Percentiles rank a stretch among this genome's conserved stretches.
These are phyloP conservation scores for Tilletia caries DNA, from an alignment of 1,284 basidiomycete species.

Conservation along the genomic window DNA sequence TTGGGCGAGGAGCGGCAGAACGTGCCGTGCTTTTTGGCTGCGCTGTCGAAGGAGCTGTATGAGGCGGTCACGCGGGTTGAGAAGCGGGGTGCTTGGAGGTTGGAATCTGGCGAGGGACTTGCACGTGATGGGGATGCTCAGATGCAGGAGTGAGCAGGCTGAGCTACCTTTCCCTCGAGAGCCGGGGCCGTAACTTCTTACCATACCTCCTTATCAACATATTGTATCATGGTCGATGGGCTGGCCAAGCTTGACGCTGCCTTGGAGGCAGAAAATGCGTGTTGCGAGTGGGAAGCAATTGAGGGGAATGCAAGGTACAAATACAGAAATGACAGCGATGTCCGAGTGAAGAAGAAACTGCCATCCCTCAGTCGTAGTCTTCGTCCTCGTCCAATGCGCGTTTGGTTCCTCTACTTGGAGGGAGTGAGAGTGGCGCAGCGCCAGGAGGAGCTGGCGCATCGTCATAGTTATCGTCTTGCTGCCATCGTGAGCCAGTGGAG, in stretches of 20 bases:
- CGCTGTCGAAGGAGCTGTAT: slow-evolving; percentile 58
- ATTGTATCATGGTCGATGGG: background rate
- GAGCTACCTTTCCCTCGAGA: no score
- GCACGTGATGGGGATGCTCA: background rate
- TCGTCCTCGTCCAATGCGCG: slow-evolving; percentile 50
- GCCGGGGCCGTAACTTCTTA: no score
- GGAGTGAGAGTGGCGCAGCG: background rate
- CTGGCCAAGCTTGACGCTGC: background rate
- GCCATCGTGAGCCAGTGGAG: background rate
- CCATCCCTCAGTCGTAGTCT: slow-evolving; percentile 43
- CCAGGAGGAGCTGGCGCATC: background rate
- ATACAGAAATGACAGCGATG: background rate
- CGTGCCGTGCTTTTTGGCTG: slow-evolving; percentile 59
- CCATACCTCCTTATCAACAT: no score
- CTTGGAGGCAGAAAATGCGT: background rate
- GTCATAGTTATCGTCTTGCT: slow-evolving; percentile 5
- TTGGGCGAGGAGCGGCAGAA: slow-evolving; percentile 57
- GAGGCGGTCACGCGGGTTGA: slow-evolving; percentile 29
- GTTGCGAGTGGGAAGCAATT: background rate
- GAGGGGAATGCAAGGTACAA: background rate
- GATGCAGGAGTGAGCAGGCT: background rate
- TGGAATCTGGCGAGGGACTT: background rate
- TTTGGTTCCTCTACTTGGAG: slow-evolving; percentile 32
- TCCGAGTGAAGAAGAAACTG: background rate
- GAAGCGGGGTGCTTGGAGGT: slow-evolving; percentile 10